Conservation (phyloP, 164 flowering plant genomes). For the Chloranthus sessilifolius region DNA sequence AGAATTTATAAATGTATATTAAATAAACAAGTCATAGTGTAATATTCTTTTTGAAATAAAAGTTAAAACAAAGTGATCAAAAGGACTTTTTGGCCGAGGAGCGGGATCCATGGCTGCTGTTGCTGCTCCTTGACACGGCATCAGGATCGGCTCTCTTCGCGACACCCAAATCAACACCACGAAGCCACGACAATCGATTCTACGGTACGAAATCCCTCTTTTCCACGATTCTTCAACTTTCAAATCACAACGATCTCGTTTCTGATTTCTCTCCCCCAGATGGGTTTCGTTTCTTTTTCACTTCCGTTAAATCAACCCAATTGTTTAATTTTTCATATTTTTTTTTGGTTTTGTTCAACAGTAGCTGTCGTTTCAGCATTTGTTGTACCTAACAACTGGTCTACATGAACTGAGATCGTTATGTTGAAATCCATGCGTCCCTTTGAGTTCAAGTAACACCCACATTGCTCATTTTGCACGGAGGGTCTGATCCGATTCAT, state of each 20-base stretch:
- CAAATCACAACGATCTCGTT: not conserved
- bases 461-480: constrained; percentile 10
- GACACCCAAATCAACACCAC: not conserved
- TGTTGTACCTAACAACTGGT: constrained; percentile 1
- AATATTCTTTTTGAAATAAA: no score
- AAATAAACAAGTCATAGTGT: no score
- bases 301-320: constrained; percentile 5
- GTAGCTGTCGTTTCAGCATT: no score
- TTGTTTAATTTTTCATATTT: no score
- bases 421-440: constrained; percentile 13
- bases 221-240: not conserved
- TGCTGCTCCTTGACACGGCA: constrained; percentile 5
- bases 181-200: no score
- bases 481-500: not conserved
- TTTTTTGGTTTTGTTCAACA: no score
- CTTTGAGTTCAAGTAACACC: constrained; percentile 30
- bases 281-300: not conserved
- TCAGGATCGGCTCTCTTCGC: constrained; percentile 4
- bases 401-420: not conserved
- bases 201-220: not conserved
- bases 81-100: no score
- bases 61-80: no score
- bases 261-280: not conserved
- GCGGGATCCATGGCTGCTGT: constrained; percentile 6
- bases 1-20: no score